Evolutionary conservation across 208 protist genomes (phyloP), one percentile per base, ranked within the genome.

Genomic region (Leishmania gerbilli): DNA sequence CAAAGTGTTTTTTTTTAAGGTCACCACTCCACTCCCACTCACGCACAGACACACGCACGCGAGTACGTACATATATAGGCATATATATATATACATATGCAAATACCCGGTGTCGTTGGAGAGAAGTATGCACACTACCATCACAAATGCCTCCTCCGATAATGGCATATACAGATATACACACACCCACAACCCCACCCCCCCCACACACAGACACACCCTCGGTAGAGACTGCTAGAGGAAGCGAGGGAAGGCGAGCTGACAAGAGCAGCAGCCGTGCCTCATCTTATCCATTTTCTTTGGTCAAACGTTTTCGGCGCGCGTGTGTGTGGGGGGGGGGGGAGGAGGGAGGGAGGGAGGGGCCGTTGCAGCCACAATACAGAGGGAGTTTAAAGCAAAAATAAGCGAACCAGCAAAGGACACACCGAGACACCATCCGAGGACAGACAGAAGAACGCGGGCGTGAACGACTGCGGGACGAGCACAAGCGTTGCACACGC

Each of bases 41-140:
- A 58, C 7, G 62, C 49, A 76, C 49, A 64, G 37, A 69, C 65
- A 65, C 45, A 80, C 49, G 62, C 65, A 74, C 49, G 51, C 74
- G 64, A 4, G 34, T 2, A 68, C 56, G 37, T 27, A n/a, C 74
- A 67, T 19, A 76, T n/a, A 80, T 24, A 67, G 2, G 7, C 45
- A 6, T 56, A 65, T 19, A 76, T n/a, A 80, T 24, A 67, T n/a
- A 19, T 49, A 5, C 19, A 21, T 6, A 65, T 13, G 15, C 42
- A 2, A 34, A 67, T 27, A 17, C 60, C n/a, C 60, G 27, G 27
- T 34, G 7, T 9, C 60, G 27, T 27, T 11, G 27, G 60, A 67
- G 40, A 45, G n/a, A 24, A 6, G 42, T 0, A 9, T 9, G 27
- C 68, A 74, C 34, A 7, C 21, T 51, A 17, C 9, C 53, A 47